Evolutionary conservation across 176 grass and related monocot genomes (phyloP).

Genomic region (Triticum aestivum): IWGSC_CS_RefSeq_v2.1 NC_057794.1:382389305-382389804

Average conservation of each 20-base stretch:
- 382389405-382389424: conserved; percentile 36
- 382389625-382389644: no score
- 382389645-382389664: background rate
- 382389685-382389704: no score
- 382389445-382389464: conserved; percentile 94
- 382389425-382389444: conserved; percentile 55
- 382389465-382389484: conserved; percentile 60
- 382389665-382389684: no score
- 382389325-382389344: conserved; percentile 64
- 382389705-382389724: no score
- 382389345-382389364: conserved; percentile 55
- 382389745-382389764: background rate
- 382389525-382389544: conserved; percentile 61
- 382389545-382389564: conserved; percentile 58
- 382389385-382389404: conserved; percentile 37
- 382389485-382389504: background rate
- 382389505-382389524: conserved; percentile 46
- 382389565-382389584: background rate
- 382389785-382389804: background rate
- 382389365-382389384: conserved; percentile 36
- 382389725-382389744: no score
- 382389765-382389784: background rate
- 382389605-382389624: background rate
- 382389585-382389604: background rate
- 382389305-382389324: background rate